phyloP scores from a whole-genome alignment of 1,284 basidiomycete genomes.

The Naganishia liquefaciens region DNA sequence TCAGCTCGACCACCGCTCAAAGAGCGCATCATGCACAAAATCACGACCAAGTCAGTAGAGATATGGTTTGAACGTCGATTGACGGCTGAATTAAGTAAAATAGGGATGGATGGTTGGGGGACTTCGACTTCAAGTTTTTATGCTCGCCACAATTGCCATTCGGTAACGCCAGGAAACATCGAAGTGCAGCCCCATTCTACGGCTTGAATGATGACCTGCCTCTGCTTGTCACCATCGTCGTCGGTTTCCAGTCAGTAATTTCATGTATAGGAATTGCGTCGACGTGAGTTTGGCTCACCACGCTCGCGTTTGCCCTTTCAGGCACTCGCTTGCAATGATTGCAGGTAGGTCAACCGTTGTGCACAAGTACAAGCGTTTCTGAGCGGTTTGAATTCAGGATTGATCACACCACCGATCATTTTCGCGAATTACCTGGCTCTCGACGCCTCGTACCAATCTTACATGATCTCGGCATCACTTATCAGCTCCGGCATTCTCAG shows the following conservation, averaged over 20 bases:
- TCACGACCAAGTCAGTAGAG: constrained; percentile 13
- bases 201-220: constrained; percentile 69
- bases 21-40: constrained; percentile 22
- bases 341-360: constrained; percentile 7
- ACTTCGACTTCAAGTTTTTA: constrained; percentile 74
- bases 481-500: constrained; percentile 67
- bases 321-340: constrained; percentile 41
- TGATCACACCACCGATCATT: constrained; percentile 68
- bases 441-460: constrained; percentile 60
- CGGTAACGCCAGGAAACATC: constrained; percentile 46
- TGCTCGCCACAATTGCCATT: constrained; percentile 66
- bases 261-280: constrained; percentile 40
- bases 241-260: constrained; percentile 36
- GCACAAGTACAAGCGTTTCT: constrained; percentile 1
- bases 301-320: constrained; percentile 26
- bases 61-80: neutral
- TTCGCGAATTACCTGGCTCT: constrained; percentile 59
- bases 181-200: constrained; percentile 67
- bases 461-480: constrained; percentile 77
- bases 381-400: constrained; percentile 38
- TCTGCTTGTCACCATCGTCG: constrained; percentile 63
- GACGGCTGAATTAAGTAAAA: neutral
- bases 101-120: constrained; percentile 70
- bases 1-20: constrained; percentile 24
- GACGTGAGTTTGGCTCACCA: neutral